Evolutionary conservation across 2,329 filamentous ascomycete genomes (phyloP).

Genomic region (Mycosphaerelloides madeirae): DNA sequence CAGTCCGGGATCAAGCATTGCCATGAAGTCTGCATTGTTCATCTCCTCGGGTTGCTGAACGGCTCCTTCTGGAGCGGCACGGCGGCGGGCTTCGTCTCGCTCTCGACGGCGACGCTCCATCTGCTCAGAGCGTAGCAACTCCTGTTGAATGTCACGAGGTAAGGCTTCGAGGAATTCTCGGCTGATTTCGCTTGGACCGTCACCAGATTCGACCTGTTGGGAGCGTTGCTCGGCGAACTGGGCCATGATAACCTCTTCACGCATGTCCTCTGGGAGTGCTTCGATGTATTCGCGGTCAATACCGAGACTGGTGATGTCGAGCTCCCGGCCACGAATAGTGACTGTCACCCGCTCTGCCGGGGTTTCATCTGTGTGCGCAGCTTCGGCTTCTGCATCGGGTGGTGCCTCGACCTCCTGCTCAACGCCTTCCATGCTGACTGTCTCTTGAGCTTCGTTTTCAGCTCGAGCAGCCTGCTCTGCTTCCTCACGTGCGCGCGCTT

Average conservation of each 20-base stretch:
- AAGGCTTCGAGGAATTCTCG: conserved; percentile 91
- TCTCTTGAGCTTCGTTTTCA: conserved; percentile 37
- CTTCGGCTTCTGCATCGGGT: conserved; percentile 29
- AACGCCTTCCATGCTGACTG: conserved; percentile 66
- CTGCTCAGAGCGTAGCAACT: conserved; percentile 86
- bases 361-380: conserved; percentile 46
- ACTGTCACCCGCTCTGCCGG: conserved; percentile 62
- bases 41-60: conserved; percentile 67
- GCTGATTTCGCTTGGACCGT: conserved; percentile 78
- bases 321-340: conserved; percentile 76
- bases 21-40: conserved; percentile 86
- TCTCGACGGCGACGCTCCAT: conserved; percentile 83
- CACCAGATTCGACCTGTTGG: conserved; percentile 65
- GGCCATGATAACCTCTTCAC: conserved; percentile 91
- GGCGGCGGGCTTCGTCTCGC: conserved; percentile 71
- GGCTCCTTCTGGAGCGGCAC: conserved; percentile 45
- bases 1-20: conserved; percentile 79
- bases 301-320: conserved; percentile 89
- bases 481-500: conserved; percentile 31
- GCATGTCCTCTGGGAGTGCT: conserved; percentile 93
- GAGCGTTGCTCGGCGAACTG: conserved; percentile 79
- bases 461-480: conserved; percentile 27
- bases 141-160: conserved; percentile 81
- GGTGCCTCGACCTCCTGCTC: conserved; percentile 50
- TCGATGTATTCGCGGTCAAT: conserved; percentile 94